Evolutionary conservation across 2,329 filamentous ascomycete species (phyloP).

Genomic region (Colletotrichum acutatum): DNA sequence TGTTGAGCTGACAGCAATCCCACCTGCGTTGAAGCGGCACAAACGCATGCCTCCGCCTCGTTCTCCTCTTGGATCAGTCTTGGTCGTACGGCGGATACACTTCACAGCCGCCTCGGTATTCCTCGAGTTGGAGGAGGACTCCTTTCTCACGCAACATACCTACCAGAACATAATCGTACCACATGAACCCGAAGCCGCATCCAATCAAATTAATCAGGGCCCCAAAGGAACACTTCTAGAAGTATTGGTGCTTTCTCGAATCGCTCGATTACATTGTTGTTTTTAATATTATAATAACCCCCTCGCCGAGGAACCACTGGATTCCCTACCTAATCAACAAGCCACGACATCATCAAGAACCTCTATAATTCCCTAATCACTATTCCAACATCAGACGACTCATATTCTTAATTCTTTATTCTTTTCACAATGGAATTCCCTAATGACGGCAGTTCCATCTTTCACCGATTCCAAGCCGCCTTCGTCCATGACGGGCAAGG

Average conservation of each 20-base stretch:
- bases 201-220: background rate
- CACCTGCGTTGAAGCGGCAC: slow-evolving; percentile 1
- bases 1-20: slow-evolving; percentile 4
- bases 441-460: slow-evolving; percentile 31
- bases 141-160: background rate
- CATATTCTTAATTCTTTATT: background rate
- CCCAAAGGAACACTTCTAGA: background rate
- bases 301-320: background rate
- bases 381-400: background rate
- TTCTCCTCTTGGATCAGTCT: background rate
- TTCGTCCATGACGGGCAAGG: slow-evolving; percentile 31
- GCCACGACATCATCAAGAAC: background rate
- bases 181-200: background rate
- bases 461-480: slow-evolving; percentile 32
- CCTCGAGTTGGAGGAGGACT: background rate
- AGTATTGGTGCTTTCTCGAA: background rate
- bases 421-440: slow-evolving; percentile 31
- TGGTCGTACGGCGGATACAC: background rate
- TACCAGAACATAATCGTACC: background rate
- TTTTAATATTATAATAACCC: slow-evolving; percentile 11
- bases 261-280: background rate
- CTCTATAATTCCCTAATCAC: slow-evolving; percentile 11
- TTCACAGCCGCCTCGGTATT: slow-evolving; percentile 5
- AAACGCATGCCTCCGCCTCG: background rate
- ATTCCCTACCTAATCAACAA: background rate